phyloP scores from a whole-genome alignment of 2,329 filamentous ascomycete species.

The Monosporascus sp. region DNA sequence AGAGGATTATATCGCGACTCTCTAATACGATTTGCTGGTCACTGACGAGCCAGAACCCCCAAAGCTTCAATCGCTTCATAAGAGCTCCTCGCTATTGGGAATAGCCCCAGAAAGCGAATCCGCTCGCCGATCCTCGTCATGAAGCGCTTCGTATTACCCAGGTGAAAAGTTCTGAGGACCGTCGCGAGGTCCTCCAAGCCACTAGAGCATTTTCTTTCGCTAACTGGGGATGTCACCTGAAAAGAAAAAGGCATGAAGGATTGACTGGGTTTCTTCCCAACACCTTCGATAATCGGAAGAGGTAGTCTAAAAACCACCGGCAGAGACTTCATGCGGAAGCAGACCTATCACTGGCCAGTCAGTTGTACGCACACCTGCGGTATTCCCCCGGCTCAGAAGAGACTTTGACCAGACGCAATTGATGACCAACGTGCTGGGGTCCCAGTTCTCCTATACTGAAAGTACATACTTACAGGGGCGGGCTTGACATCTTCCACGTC shows the following conservation, averaged over 20 bases:
- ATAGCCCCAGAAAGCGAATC: conserved; percentile 18
- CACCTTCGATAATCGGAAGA: background rate
- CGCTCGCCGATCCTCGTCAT: conserved; percentile 12
- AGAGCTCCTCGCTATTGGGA: conserved; percentile 21
- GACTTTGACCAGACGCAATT: no score
- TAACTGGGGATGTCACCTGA: background rate
- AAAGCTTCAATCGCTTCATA: conserved; percentile 16
- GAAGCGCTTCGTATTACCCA: conserved; percentile 3
- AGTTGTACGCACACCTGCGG: background rate
- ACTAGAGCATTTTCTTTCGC: background rate
- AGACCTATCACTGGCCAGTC: background rate
- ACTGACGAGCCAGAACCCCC: conserved; percentile 22
- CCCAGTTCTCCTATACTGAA: no score
- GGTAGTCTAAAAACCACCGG: background rate
- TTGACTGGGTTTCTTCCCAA: background rate
- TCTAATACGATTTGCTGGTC: conserved; percentile 24
- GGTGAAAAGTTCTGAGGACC: background rate
- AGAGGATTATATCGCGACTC: conserved; percentile 19
- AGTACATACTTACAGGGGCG: background rate
- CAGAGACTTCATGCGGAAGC: background rate
- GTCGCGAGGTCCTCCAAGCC: background rate
- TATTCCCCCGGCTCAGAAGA: no score
- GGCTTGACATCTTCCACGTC: background rate
- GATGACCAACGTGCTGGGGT: no score
- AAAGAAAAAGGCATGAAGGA: background rate